These are phyloP conservation scores for Entamoeba moshkovskii DNA, from an alignment of 208 protist species.

Conservation along the genomic window DNA sequence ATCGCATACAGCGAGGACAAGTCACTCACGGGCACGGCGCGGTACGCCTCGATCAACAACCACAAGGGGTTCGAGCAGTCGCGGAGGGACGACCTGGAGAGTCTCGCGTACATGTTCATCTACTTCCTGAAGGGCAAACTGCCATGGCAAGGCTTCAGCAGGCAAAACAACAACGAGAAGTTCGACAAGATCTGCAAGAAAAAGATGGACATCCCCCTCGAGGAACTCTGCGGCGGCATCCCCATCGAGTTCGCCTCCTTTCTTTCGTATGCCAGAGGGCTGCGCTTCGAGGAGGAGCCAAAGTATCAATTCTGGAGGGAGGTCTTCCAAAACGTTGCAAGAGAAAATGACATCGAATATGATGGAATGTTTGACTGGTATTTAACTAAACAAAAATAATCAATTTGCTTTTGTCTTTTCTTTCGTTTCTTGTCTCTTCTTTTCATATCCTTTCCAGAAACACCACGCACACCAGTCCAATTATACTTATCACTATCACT, in stretches of 20 bases:
- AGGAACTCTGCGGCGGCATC: conserved; percentile 69
- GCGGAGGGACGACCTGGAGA: conserved; percentile 88
- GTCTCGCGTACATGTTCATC: conserved; percentile 92
- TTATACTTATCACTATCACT: too few relatives aligned
- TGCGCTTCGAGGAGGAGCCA: conserved; percentile 94
- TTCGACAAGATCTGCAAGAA: conserved; percentile 88
- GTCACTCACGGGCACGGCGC: conserved; percentile 90
- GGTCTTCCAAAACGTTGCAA: conserved; percentile 54
- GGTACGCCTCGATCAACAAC: conserved; percentile 96
- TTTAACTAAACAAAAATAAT: not conserved
- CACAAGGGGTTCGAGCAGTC: conserved; percentile 86
- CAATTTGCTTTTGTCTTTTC: too few relatives aligned
- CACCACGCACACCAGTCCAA: too few relatives aligned
- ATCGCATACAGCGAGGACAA: conserved; percentile 97
- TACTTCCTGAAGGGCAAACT: conserved; percentile 92
- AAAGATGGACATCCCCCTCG: conserved; percentile 84
- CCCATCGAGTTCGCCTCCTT: conserved; percentile 77
- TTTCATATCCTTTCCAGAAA: too few relatives aligned
- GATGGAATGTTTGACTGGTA: not conserved
- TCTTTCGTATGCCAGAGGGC: conserved; percentile 78
- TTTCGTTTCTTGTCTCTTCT: too few relatives aligned
- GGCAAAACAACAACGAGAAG: conserved; percentile 87
- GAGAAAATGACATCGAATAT: not conserved
- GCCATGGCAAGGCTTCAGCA: conserved; percentile 84
- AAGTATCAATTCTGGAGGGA: conserved; percentile 92